Conservation (phyloP, 768 basidiomycete genomes). For the Termitomyces eurrhizus region DNA sequence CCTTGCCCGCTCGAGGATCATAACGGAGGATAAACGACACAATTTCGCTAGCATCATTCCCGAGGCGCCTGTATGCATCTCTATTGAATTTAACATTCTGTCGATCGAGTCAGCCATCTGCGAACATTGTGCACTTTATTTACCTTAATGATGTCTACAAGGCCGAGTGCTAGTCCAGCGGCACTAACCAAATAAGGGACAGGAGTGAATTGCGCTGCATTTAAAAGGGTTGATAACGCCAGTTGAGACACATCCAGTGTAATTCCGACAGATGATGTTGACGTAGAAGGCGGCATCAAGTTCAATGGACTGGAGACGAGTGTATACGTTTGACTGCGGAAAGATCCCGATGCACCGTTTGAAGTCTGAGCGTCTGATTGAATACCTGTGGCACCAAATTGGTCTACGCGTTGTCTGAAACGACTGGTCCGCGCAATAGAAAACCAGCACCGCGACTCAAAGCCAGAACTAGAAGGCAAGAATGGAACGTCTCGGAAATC, state of each 20-base stretch:
- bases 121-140: too few relatives aligned
- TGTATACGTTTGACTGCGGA: background rate
- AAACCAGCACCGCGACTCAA: background rate
- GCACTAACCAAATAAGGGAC: constrained; percentile 6
- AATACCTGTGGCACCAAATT: background rate
- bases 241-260: background rate
- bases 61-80: background rate
- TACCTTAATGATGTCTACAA: background rate
- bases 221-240: background rate
- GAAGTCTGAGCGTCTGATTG: background rate
- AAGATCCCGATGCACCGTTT: background rate
- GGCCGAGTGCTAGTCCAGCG: background rate
- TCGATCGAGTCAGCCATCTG: background rate
- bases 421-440: background rate
- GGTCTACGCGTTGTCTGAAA: background rate
- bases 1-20: background rate
- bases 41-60: background rate
- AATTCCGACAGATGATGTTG: background rate
- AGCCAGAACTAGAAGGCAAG: background rate
- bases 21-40: background rate
- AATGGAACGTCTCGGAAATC: background rate
- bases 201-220: constrained; percentile 4
- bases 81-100: background rate
- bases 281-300: background rate
- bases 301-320: background rate